Base-by-base conservation (phyloP, 179 eudicot species). In the Sideroxylon spinosum region DNA sequence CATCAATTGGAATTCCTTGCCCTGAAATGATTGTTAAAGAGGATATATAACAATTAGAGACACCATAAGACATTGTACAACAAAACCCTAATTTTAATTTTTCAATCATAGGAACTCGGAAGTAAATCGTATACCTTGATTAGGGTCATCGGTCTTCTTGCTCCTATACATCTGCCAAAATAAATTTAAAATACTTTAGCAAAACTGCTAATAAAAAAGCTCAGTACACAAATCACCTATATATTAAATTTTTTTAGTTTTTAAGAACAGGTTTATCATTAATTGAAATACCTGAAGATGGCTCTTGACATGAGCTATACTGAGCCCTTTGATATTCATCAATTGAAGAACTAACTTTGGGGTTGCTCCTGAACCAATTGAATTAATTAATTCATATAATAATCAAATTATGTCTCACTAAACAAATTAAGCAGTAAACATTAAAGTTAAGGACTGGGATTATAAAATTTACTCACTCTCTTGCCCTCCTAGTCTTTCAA, bases 271-370 rank as follows among this genome's bases (percentile, higher is more conserved):
- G n/a, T 25, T 64, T 20, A 6, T 73, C 57, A 55, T 11, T 17
- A 13, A 67, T 81, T 25, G 44, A 29, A 57, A 57, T 81, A 94
- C 98, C 93, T 95, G 98, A 86, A 95, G 92, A 88, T 95, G 98
- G 86, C 98, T 95, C 86, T 95, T 95, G 82, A 95, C 94, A 88
- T 95, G 98, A 82, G 97, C 94, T 74, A 95, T 95, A 79, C 97
- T 95, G 26, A 95, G 91, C 61, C 97, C 98, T 86, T 95, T 95
- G 81, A 95, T 77, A 70, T 95, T 95, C 98, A 95, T 94, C 85
- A 91, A 71, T 78, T 95, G 93, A 76, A 93, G 97, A 78, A 95
- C 98, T 84, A 91, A 84, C 82, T 95, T 95, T 12, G 98, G 98
- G 14, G 98, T 95, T 82, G 98, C 98, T 83, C 94, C 98, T 95